Percentiles rank a stretch among this genome's conserved stretches.
These are phyloP conservation scores for Mycosphaerella arachidis DNA, from an alignment of 2,329 filamentous ascomycete species.

Conservation along the genomic window DNA sequence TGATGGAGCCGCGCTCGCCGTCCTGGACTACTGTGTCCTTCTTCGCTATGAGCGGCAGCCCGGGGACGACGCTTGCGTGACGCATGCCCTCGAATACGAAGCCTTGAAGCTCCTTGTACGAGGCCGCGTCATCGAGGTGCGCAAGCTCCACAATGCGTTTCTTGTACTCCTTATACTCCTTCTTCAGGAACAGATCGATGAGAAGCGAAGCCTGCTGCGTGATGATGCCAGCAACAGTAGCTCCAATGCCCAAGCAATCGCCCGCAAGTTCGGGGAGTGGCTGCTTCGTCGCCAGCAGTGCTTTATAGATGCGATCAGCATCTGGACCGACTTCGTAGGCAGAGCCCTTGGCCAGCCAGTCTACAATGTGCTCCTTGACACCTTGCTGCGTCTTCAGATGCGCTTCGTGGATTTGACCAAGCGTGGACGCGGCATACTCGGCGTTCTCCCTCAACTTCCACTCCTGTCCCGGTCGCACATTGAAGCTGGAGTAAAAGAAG, in stretches of 20 bases:
- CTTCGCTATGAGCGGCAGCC: constrained; percentile 49
- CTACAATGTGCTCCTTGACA: constrained; percentile 40
- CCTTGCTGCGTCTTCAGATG: constrained; percentile 46
- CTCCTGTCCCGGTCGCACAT: constrained; percentile 47
- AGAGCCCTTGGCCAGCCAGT: constrained; percentile 47
- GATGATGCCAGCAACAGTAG: constrained; percentile 48
- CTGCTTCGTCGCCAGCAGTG: constrained; percentile 43
- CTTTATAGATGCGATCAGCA: constrained; percentile 51
- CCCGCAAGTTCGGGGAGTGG: constrained; percentile 47
- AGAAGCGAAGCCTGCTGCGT: constrained; percentile 52
- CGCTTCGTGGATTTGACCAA: constrained; percentile 41
- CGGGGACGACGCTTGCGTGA: constrained; percentile 49
- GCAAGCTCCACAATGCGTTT: constrained; percentile 49
- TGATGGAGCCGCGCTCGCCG: constrained; percentile 45
- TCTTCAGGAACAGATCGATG: constrained; percentile 50
- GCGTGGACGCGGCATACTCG: constrained; percentile 34
- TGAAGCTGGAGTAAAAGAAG: constrained; percentile 52
- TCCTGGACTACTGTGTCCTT: constrained; percentile 42
- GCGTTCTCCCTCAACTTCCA: constrained; percentile 47
- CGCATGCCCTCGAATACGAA: constrained; percentile 55
- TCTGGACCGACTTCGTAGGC: constrained; percentile 48
- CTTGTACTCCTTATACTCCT: constrained; percentile 49
- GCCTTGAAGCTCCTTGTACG: constrained; percentile 47
- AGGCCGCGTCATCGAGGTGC: constrained; percentile 39
- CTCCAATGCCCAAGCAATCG: constrained; percentile 48